Evolutionary conservation across 176 grass and related monocot species (phyloP).

Genomic region (Metroxylon sagu): DNA sequence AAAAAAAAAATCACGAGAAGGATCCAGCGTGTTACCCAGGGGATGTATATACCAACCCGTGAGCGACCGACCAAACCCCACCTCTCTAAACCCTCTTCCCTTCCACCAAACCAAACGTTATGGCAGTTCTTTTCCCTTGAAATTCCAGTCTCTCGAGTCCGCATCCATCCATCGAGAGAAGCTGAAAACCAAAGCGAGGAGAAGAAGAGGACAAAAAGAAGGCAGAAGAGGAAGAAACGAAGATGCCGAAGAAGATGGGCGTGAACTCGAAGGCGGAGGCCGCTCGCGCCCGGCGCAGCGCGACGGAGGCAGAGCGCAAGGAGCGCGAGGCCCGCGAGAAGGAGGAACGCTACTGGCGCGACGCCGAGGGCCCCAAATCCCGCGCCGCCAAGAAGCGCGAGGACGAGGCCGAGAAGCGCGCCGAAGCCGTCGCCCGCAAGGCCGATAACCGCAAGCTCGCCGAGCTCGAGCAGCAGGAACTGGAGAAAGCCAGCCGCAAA

Average conservation of each 20-base stretch:
- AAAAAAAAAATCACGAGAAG: too few species aligned
- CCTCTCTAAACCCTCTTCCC: too few species aligned
- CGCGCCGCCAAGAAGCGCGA: constrained; percentile 71
- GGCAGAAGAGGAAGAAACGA: too few species aligned
- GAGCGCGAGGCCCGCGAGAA: constrained; percentile 39
- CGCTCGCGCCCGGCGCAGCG: constrained; percentile 55
- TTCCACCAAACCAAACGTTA: too few species aligned
- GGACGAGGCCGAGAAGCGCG: constrained; percentile 80
- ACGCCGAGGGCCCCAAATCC: constrained; percentile 83
- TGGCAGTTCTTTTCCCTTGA: too few species aligned
- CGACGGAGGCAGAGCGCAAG: constrained; percentile 51
- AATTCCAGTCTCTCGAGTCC: too few species aligned
- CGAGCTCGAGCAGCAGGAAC: constrained; percentile 54
- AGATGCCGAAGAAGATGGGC: constrained; percentile 99
- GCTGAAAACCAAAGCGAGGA: too few species aligned
- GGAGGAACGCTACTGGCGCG: constrained; percentile 86
- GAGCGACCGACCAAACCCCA: too few species aligned
- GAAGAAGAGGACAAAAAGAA: too few species aligned
- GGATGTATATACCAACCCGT: too few species aligned
- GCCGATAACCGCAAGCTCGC: constrained; percentile 80
- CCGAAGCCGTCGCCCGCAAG: constrained; percentile 57
- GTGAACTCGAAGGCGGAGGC: constrained; percentile 95
- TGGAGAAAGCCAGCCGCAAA: constrained; percentile 27
- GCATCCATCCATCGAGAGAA: too few species aligned
- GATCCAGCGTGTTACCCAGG: too few species aligned